Evolutionary conservation across 2,329 filamentous ascomycete species (phyloP).

Genomic region (Onygenales sp.): DNA sequence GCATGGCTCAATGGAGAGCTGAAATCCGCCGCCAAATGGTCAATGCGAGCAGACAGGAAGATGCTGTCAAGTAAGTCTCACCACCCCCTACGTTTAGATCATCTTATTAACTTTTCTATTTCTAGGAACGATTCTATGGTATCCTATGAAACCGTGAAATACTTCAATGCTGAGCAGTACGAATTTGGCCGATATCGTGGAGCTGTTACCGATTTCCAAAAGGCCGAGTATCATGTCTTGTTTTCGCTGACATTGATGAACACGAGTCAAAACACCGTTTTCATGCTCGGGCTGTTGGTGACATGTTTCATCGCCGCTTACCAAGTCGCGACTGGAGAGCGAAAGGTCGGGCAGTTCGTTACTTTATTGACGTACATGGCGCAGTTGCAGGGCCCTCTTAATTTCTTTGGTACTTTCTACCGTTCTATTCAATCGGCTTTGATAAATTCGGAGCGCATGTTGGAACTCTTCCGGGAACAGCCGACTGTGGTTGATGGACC

Average conservation of each 20-base stretch:
- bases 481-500: constrained; percentile 79
- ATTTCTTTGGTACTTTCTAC: constrained; percentile 92
- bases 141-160: constrained; percentile 93
- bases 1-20: constrained; percentile 86
- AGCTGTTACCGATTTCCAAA: constrained; percentile 63
- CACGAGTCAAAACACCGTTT: constrained; percentile 69
- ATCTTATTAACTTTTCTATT: neutral
- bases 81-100: neutral
- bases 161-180: constrained; percentile 76
- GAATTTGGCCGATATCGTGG: constrained; percentile 65
- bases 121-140: constrained; percentile 84
- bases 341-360: constrained; percentile 62
- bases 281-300: constrained; percentile 65
- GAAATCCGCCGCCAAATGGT: constrained; percentile 90
- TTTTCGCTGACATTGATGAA: constrained; percentile 73
- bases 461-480: constrained; percentile 93
- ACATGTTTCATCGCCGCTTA: constrained; percentile 67
- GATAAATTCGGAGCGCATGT: constrained; percentile 91
- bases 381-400: constrained; percentile 70
- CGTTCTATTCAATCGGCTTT: constrained; percentile 90
- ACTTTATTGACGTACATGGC: constrained; percentile 66
- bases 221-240: constrained; percentile 65
- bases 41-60: constrained; percentile 87
- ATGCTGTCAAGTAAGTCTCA: constrained; percentile 69
- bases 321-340: constrained; percentile 60